phyloP scores from a whole-genome alignment of 768 basidiomycete species.

The Sarcodon sp. region DNA sequence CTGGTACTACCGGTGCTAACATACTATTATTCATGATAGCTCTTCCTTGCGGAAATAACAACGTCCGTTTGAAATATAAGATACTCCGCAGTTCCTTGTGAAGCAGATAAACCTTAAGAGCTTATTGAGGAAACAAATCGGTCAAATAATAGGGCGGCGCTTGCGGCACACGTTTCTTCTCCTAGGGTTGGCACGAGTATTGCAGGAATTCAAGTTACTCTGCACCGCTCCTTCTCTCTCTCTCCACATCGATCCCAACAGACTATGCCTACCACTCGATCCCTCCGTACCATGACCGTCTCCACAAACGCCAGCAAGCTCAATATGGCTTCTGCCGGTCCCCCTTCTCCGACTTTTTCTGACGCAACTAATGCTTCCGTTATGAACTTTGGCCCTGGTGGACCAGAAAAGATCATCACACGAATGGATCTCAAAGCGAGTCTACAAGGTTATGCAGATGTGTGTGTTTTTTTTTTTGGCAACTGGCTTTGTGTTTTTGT shows the following conservation, averaged over 20 bases:
- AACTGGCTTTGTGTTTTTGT: background rate
- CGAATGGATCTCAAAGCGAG: constrained; percentile 66
- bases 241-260: background rate
- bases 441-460: constrained; percentile 71
- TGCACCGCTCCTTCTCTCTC: background rate
- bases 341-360: constrained; percentile 78
- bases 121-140: no score
- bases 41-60: no score
- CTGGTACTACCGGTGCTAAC: no score
- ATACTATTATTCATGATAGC: no score
- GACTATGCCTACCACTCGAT: constrained; percentile 40
- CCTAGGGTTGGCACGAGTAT: no score
- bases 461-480: constrained; percentile 22
- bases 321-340: constrained; percentile 35
- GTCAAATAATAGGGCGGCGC: no score
- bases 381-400: constrained; percentile 62
- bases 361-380: constrained; percentile 69
- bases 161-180: no score
- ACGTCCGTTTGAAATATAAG: no score
- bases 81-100: no score
- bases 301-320: constrained; percentile 21
- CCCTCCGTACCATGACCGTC: constrained; percentile 41
- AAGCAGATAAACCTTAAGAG: no score
- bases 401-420: constrained; percentile 75
- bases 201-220: background rate